These are phyloP conservation scores for Solanum sejunctum DNA, from an alignment of 257 asterid species.

Conservation along the genomic window DNA sequence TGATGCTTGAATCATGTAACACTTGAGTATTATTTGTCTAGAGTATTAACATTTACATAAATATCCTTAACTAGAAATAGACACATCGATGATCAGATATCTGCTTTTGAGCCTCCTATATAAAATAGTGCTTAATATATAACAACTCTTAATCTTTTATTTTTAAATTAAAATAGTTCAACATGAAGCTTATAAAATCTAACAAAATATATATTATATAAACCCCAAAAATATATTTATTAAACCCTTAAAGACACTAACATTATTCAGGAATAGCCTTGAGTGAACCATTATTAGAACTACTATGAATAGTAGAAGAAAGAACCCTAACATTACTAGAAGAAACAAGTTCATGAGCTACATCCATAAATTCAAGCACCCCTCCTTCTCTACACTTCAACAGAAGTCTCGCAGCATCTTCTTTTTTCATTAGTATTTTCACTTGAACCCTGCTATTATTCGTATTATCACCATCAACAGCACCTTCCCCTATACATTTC, in stretches of 20 bases:
- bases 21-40: neutral
- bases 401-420: slow-evolving; percentile 16
- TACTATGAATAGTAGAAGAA: neutral
- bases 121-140: neutral
- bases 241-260: neutral
- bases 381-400: slow-evolving; percentile 17
- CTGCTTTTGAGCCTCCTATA: no score
- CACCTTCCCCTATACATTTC: neutral
- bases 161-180: neutral
- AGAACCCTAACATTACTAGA: neutral
- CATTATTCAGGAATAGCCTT: neutral
- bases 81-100: no score
- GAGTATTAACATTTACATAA: no score
- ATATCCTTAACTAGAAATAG: no score
- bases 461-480: neutral
- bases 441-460: neutral
- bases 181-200: neutral
- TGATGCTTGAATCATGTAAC: neutral
- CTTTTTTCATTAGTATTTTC: slow-evolving; percentile 16
- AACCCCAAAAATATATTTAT: neutral
- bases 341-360: slow-evolving; percentile 12
- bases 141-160: neutral
- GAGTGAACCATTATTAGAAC: neutral
- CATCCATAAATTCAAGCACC: slow-evolving; percentile 13
- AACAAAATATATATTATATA: neutral